Percentiles rank a stretch among this genome's conserved stretches.
Conservation (phyloP, 176 grass and related monocot genomes). For the Aechmea fasciata region DNA sequence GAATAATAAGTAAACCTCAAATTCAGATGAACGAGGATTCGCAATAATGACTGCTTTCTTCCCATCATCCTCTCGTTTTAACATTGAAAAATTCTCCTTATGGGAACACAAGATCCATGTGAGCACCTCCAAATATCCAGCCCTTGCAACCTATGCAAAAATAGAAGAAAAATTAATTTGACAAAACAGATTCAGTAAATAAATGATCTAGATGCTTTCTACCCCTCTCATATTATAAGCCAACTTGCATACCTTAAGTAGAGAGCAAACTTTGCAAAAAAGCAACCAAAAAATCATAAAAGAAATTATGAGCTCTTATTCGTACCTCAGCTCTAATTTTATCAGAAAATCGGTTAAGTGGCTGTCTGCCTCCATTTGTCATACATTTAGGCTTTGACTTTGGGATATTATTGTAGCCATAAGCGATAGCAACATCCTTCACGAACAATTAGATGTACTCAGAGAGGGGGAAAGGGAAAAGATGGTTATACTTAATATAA, state of each 20-base stretch:
- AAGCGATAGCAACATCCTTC: conserved; percentile 97
- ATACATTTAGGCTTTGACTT: conserved; percentile 84
- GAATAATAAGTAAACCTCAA: conserved; percentile 50
- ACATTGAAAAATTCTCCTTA: conserved; percentile 90
- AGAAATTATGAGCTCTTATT: neutral
- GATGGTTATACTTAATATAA: neutral
- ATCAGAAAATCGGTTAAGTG: conserved; percentile 86
- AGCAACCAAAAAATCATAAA: neutral
- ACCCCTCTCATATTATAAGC: neutral
- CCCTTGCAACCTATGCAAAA: conserved; percentile 67
- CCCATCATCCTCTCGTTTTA: conserved; percentile 66
- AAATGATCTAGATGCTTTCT: neutral
- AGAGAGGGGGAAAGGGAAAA: conserved; percentile 3
- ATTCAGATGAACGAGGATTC: conserved; percentile 88
- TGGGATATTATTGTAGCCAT: conserved; percentile 94
- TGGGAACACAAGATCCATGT: conserved; percentile 80
- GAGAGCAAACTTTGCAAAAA: neutral
- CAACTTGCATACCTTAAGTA: neutral
- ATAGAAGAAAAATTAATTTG: neutral
- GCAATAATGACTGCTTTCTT: conserved; percentile 82
- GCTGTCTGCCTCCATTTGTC: conserved; percentile 73
- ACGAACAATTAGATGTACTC: neutral
- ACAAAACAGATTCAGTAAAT: neutral
- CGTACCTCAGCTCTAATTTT: conserved; percentile 88
- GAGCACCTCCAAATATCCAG: conserved; percentile 97